Evolutionary conservation across 2,329 filamentous ascomycete genomes (phyloP).

Genomic region (Fusarium keratoplasticum): DNA sequence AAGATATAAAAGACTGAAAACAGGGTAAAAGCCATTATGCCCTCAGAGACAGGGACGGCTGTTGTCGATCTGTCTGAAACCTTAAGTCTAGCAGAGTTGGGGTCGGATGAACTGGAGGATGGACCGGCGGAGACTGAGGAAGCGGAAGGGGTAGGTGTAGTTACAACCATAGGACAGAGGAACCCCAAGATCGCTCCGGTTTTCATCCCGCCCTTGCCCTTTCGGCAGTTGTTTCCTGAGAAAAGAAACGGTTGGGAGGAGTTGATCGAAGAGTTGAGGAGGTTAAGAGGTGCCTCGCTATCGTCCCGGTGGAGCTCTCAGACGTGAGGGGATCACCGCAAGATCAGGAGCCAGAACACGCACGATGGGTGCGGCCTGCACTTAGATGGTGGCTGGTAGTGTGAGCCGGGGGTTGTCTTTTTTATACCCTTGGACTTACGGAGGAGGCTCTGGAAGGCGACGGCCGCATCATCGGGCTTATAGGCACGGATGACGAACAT

Average conservation of each 20-base stretch:
- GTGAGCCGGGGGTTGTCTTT: not conserved
- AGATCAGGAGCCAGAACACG: not conserved
- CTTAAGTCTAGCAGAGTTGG: not conserved
- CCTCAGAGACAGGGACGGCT: not conserved
- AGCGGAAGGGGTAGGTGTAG: not conserved
- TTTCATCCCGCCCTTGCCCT: not conserved
- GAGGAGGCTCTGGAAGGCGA: not conserved
- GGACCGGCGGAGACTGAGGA: not conserved
- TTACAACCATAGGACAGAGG: not conserved
- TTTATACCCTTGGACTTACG: not conserved
- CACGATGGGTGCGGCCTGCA: not conserved
- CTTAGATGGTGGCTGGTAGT: not conserved
- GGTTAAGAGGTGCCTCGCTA: not conserved
- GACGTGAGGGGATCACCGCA: not conserved
- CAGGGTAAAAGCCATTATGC: not conserved
- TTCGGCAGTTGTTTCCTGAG: not conserved
- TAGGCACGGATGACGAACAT: not conserved
- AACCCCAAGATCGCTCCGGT: not conserved
- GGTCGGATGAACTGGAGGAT: not conserved
- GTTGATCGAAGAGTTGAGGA: too few species aligned
- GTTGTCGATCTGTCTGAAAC: not conserved
- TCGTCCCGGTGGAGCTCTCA: not conserved
- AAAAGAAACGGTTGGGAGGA: too few species aligned
- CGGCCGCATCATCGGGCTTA: not conserved
- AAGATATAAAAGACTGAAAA: not conserved